These are phyloP conservation scores for Elaeis guineensis DNA, from an alignment of 176 grass and related monocot species.

Conservation along the genomic window DNA sequence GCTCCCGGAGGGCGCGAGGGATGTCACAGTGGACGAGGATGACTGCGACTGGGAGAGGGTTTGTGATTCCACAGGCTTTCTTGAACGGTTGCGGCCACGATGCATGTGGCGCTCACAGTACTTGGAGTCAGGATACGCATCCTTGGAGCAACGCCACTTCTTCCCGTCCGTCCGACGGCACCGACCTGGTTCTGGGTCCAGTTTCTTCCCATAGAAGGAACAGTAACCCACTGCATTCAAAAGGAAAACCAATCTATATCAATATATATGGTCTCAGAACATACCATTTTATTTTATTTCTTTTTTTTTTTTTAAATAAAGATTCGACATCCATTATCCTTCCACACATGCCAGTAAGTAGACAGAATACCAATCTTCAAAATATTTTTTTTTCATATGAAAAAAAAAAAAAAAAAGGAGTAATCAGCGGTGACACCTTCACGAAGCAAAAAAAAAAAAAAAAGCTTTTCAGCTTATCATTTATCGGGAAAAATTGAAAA, in stretches of 20 bases:
- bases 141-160: slow-evolving; percentile 99
- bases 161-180: slow-evolving; percentile 97
- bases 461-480: too few relatives aligned
- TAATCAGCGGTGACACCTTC: too few relatives aligned
- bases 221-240: slow-evolving; percentile 65
- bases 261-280: too few relatives aligned
- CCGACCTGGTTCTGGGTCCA: slow-evolving; percentile 88
- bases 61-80: slow-evolving; percentile 99
- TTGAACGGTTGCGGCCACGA: slow-evolving; percentile 99
- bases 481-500: too few relatives aligned
- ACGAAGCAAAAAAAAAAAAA: too few relatives aligned
- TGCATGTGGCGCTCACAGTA: slow-evolving; percentile 99
- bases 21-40: slow-evolving; percentile 44
- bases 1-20: slow-evolving; percentile 21
- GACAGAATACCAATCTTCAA: too few relatives aligned
- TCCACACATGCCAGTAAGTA: too few relatives aligned
- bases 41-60: slow-evolving; percentile 41
- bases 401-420: too few relatives aligned
- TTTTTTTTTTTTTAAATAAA: too few relatives aligned
- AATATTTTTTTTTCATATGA: too few relatives aligned
- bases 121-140: slow-evolving; percentile 95
- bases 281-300: too few relatives aligned
- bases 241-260: background rate
- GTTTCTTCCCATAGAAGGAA: slow-evolving; percentile 95
- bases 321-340: too few relatives aligned